These are phyloP conservation scores for Cyberlindnera amylophila DNA, from an alignment of 805 yeast genomes.

Conservation along the genomic window DNA sequence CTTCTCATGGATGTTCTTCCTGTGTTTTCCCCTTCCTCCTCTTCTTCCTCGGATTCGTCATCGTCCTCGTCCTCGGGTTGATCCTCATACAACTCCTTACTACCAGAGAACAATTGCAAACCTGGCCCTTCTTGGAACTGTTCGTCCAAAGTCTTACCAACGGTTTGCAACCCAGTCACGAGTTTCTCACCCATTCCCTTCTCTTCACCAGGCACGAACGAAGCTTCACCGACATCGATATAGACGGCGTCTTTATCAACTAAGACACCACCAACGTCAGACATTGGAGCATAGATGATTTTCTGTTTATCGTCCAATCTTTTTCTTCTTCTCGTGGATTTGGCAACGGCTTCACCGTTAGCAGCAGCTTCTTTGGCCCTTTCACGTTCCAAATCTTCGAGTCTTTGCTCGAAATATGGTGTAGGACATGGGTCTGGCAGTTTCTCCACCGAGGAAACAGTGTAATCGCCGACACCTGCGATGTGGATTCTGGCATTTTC, in stretches of 20 bases:
- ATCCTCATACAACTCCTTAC: constrained; percentile 46
- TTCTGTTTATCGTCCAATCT: constrained; percentile 92
- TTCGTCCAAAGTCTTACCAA: constrained; percentile 55
- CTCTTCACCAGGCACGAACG: constrained; percentile 61
- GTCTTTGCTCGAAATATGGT: constrained; percentile 81
- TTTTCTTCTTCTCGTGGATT: constrained; percentile 77
- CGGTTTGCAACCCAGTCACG: constrained; percentile 77
- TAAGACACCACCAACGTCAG: constrained; percentile 97
- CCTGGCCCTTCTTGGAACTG: constrained; percentile 63
- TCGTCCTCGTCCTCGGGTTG: constrained; percentile 38
- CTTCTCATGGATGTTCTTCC: constrained; percentile 68
- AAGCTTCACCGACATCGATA: constrained; percentile 55
- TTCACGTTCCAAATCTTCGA: constrained; percentile 79
- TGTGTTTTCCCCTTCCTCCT: constrained; percentile 33
- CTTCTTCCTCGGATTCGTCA: constrained; percentile 33
- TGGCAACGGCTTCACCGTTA: constrained; percentile 50
- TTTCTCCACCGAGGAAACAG: constrained; percentile 73
- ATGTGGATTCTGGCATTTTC: constrained; percentile 77
- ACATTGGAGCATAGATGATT: constrained; percentile 97
- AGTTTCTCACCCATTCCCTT: constrained; percentile 83
- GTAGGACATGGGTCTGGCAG: constrained; percentile 99
- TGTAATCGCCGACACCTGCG: constrained; percentile 92
- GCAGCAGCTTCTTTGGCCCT: constrained; percentile 61
- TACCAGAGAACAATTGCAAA: constrained; percentile 65
- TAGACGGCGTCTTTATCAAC: constrained; percentile 98